Evolutionary conservation across 805 yeast genomes (phyloP), one percentile per base, ranked within the genome.

Genomic region (Tetrapisispora iriomotensis): DNA sequence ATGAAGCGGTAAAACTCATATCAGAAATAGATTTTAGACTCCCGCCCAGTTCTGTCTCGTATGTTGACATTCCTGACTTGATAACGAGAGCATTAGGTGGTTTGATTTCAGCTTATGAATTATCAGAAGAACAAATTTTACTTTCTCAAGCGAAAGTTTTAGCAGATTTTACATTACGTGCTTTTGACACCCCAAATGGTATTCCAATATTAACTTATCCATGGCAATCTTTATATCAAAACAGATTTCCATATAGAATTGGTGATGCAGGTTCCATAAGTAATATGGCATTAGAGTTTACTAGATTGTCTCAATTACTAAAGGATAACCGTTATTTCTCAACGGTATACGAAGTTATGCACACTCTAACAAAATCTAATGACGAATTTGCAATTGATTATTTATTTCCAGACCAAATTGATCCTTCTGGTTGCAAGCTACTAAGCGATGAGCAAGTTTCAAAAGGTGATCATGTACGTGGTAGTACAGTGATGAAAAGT

Each of bases 121-220:
- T 76, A 25, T 66, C 76, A 1, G 41, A 53, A 27, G 41, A 65
- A 1, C 55, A 67, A 13, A 50, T 71, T 7, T 42, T 60, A 6
- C 39, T 60, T 8, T 36, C 33, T 1, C 63, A 67, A 43, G 74
- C 77, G 1, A 56, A 56, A 20, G 68, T 70, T 21, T 49, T 75
- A 13, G 79, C 70, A 1, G 70, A 71, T 36, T 60, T 74, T 38
- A 52, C 74, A 25, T 47, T 75, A 47, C 71, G 73, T 18, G 69
- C 79, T 0, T 76, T 74, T 47, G 81, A 76, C 45, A 74, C 81
- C 0, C 79, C 79, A 13, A 74, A 74, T 45, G 60, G 71, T 32
- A 61, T 76, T 60, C 82, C 82, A 3, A 41, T 70, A 8, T 47
- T 71, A 17, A 64, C 60, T 39, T 74, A 62, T 46, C 56, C 62